A percentile compares a stretch with the other conserved stretches of the same genome.
Conservation (phyloP, 495 filamentous ascomycete genomes). For the Penicillium desertorum region DNA sequence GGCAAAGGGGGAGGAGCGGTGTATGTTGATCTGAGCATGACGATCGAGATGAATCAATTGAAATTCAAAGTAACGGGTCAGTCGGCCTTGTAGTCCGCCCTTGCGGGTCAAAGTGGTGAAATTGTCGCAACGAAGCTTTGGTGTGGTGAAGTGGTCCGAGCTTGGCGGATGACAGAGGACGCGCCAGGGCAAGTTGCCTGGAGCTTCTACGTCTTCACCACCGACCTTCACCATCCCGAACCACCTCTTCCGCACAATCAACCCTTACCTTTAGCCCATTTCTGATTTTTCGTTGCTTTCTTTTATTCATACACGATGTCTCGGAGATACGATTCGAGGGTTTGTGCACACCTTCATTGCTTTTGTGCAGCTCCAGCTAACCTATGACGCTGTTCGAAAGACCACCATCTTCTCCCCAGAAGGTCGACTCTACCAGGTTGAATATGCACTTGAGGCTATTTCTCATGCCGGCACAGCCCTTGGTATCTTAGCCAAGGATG, state of each 20-base stretch:
- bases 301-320: constrained; percentile 65
- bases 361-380: constrained; percentile 45
- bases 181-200: constrained; percentile 51
- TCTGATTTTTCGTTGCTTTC: constrained; percentile 14
- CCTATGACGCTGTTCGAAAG: constrained; percentile 55
- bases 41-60: constrained; percentile 3
- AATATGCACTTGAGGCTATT: constrained; percentile 98
- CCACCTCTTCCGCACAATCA: constrained; percentile 9
- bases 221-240: constrained; percentile 23
- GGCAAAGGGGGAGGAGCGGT: constrained; percentile 58
- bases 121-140: constrained; percentile 32
- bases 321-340: constrained; percentile 96
- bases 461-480: constrained; percentile 97
- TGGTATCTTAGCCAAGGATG: constrained; percentile 94
- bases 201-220: constrained; percentile 33
- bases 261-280: constrained; percentile 11
- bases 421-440: constrained; percentile 96
- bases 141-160: constrained; percentile 46
- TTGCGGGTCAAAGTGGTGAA: constrained; percentile 13
- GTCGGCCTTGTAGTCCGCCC: not conserved
- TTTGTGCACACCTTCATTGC: constrained; percentile 46
- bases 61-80: not conserved
- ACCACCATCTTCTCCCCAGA: constrained; percentile 99
- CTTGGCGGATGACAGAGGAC: constrained; percentile 47
- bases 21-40: constrained; percentile 49